Percentiles rank a stretch among this genome's conserved stretches.
phyloP scores from a whole-genome alignment of 2,329 filamentous ascomycete species.

The Penicillium sp. region DNA sequence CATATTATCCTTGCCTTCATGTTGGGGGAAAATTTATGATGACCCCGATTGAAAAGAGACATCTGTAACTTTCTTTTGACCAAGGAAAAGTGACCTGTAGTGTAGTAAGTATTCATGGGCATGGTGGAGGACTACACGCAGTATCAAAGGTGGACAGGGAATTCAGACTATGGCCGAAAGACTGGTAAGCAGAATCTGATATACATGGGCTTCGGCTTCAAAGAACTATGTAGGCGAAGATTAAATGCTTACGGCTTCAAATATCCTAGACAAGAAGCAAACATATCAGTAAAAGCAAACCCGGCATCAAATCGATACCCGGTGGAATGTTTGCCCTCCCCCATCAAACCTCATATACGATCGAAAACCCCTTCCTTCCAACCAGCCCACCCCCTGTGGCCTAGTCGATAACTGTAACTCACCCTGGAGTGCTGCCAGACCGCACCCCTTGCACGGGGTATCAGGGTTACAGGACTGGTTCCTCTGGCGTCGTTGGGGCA shows the following conservation, averaged over 20 bases:
- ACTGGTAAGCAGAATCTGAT: too few relatives aligned
- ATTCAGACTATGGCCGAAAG: too few relatives aligned
- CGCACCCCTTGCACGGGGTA: neutral
- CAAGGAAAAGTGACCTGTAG: neutral
- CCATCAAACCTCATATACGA: neutral
- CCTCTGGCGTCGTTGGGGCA: neutral
- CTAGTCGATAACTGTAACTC: neutral
- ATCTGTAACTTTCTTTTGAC: too few relatives aligned
- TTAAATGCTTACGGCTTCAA: too few relatives aligned
- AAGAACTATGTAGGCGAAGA: too few relatives aligned
- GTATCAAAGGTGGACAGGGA: too few relatives aligned
- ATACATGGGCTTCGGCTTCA: too few relatives aligned
- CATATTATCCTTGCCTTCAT: neutral
- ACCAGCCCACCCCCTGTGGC: neutral
- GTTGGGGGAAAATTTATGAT: too few relatives aligned
- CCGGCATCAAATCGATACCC: too few relatives aligned
- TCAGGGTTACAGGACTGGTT: constrained; percentile 1
- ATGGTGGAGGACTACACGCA: too few relatives aligned
- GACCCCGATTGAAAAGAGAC: too few relatives aligned
- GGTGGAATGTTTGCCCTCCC: neutral
- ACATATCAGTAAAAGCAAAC: too few relatives aligned
- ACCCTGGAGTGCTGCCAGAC: constrained; percentile 3
- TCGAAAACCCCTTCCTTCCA: neutral
- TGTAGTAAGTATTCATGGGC: neutral
- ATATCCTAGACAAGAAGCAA: neutral